Evolutionary conservation across 257 asterid species (phyloP), one percentile per base, ranked within the genome.

Genomic region (Apocynum venetum): DNA sequence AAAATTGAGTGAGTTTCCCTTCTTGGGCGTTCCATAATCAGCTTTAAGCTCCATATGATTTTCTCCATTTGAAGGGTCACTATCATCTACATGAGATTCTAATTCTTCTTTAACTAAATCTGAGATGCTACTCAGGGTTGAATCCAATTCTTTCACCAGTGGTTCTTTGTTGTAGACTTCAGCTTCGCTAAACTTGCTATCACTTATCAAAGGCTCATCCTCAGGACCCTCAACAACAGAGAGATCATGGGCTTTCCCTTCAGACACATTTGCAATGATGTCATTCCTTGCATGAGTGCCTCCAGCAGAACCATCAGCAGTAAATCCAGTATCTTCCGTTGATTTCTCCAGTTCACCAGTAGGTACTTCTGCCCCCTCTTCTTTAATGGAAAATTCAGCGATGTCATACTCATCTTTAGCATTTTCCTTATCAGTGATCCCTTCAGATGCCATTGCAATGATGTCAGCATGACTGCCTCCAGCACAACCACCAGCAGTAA

Each of bases 101-200:
- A 83, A 80, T 78, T 80, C 91, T 82, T 89, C 91, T 64, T 86
- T 80, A 78, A 64, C 84, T 78, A 88, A 81, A 72, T 87, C 85
- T 7, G 93, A 82, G 77, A 87, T 81, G 73, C 79, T 84, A 75
- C 69, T 81, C 43, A 91, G 83, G 44, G 94, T 92, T 8, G 85
- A 83, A 84, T 91, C 98, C 85, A 93, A 84, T 72, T 91, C 96
- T 82, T 84, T 83, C 86, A 89, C 78, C 70, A 86, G 81, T 72
- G 80, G 71, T 84, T 91, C 97, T 76, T 82, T 75, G 72, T 84
- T 78, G 73, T 55, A 83, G 31, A n/a, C 56, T 19, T 78, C 86
- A 74, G 78, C 68, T 51, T 78, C 88, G 44, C 75, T 57, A 64
- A 15, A 80, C 49, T 73, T 72, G 75, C 76, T 25, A n/a, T 77